Percentiles rank a stretch among this genome's conserved stretches.
These are phyloP conservation scores for Russula ochroleuca DNA, from an alignment of 768 basidiomycete species.

Conservation along the genomic window DNA sequence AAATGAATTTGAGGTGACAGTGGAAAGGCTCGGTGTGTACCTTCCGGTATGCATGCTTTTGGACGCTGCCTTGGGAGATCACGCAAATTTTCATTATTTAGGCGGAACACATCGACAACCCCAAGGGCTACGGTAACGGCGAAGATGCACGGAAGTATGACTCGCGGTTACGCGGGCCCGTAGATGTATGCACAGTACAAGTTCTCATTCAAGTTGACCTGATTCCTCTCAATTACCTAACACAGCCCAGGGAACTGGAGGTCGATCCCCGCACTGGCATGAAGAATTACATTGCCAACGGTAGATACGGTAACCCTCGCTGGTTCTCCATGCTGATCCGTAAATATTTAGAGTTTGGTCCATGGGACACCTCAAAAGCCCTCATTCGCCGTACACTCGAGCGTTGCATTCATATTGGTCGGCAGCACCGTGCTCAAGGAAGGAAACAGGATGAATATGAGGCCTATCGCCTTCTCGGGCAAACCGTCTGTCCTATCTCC, in stretches of 20 bases:
- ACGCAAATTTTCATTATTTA: constrained; percentile 30
- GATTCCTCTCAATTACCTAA: neutral
- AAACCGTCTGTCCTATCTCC: constrained; percentile 39
- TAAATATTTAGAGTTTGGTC: constrained; percentile 48
- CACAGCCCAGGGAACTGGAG: constrained; percentile 73
- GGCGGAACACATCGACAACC: constrained; percentile 90
- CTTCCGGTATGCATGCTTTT: constrained; percentile 54
- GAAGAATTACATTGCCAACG: constrained; percentile 57
- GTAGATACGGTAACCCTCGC: neutral
- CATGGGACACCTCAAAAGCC: constrained; percentile 87
- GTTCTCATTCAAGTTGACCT: neutral
- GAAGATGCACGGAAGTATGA: constrained; percentile 80
- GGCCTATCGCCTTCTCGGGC: constrained; percentile 76
- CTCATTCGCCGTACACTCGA: constrained; percentile 70
- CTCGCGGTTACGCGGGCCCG: constrained; percentile 71
- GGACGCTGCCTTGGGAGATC: too few species aligned
- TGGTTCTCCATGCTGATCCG: neutral
- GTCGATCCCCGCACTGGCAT: constrained; percentile 83
- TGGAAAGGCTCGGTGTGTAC: constrained; percentile 77
- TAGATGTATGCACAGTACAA: constrained; percentile 51
- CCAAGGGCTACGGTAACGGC: constrained; percentile 81
- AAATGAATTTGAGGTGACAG: constrained; percentile 80
- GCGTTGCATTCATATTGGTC: constrained; percentile 73
- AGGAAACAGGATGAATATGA: constrained; percentile 70
- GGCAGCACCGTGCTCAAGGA: constrained; percentile 54